phyloP scores from a whole-genome alignment of 2,329 filamentous ascomycete species.

The Trichoderma harzianum region DNA sequence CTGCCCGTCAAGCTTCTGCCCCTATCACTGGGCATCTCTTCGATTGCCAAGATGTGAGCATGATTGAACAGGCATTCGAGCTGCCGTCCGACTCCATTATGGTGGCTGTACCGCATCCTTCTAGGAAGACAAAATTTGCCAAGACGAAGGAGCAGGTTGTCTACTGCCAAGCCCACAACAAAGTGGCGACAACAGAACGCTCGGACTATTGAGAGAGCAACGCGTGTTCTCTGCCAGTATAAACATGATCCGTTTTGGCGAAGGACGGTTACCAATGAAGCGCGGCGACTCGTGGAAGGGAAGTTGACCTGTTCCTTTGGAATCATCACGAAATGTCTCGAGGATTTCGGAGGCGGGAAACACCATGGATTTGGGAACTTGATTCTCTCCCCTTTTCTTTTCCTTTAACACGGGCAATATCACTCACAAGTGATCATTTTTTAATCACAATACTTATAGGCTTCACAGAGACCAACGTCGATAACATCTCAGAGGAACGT shows the following conservation, averaged over 20 bases:
- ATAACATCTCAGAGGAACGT: not conserved
- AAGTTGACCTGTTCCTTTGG: not conserved
- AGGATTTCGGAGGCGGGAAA: too few species aligned
- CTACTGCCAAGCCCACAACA: constrained; percentile 60
- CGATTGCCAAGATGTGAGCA: constrained; percentile 59
- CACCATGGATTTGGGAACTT: not conserved
- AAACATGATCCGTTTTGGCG: not conserved
- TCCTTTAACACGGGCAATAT: not conserved
- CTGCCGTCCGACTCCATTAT: constrained; percentile 68
- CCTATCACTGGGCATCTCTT: constrained; percentile 63
- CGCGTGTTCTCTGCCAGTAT: not conserved
- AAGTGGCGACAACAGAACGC: constrained; percentile 65
- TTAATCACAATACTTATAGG: constrained; percentile 17
- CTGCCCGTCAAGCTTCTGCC: constrained; percentile 51
- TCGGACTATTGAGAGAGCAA: constrained; percentile 44
- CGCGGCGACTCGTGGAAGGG: too few species aligned
- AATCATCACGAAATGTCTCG: not conserved
- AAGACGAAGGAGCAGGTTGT: constrained; percentile 58
- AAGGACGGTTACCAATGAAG: not conserved
- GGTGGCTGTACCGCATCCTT: constrained; percentile 61
- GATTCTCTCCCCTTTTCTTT: not conserved
- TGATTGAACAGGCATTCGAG: constrained; percentile 54
- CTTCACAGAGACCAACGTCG: not conserved
- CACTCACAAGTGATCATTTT: constrained; percentile 28
- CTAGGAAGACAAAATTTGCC: constrained; percentile 64